Percentiles rank a stretch among this genome's conserved stretches.
Conservation (phyloP, 208 protist genomes). For the Leishmania mexicana region DNA sequence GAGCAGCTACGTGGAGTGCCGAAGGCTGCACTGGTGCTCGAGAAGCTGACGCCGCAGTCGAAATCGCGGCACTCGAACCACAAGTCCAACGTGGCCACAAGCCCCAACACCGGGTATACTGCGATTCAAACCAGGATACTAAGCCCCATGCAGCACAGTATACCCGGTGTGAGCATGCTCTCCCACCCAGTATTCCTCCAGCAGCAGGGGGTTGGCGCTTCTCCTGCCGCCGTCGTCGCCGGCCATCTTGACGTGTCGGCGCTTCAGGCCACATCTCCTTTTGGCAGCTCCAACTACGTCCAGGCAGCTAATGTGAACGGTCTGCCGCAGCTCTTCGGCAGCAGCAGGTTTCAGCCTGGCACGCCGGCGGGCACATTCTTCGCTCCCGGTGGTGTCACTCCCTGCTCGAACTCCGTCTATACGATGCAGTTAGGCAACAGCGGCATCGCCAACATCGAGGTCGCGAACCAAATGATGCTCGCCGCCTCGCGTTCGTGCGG, state of each 20-base stretch:
- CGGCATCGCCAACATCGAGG: slow-evolving; percentile 32
- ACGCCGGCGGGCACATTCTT: slow-evolving; percentile 6
- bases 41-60: slow-evolving; percentile 59
- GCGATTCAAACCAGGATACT: slow-evolving; percentile 12
- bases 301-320: slow-evolving; percentile 2
- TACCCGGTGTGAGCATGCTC: neutral
- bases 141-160: slow-evolving; percentile 12
- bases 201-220: slow-evolving; percentile 3
- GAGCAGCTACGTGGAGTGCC: slow-evolving; percentile 72
- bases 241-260: slow-evolving; percentile 15
- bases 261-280: slow-evolving; percentile 15
- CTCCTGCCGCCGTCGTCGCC: neutral
- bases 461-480: slow-evolving; percentile 37
- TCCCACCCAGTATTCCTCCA: slow-evolving; percentile 15
- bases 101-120: neutral
- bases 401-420: slow-evolving; percentile 19
- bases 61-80: slow-evolving; percentile 22
- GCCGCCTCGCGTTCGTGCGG: slow-evolving; percentile 23
- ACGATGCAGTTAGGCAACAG: slow-evolving; percentile 21
- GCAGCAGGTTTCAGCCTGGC: slow-evolving; percentile 9
- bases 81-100: neutral
- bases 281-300: neutral
- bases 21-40: slow-evolving; percentile 79
- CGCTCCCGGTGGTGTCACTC: neutral
- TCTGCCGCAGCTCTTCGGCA: slow-evolving; percentile 20